A percentile compares a stretch with the other conserved stretches of the same genome.
Evolutionary conservation across 2,329 filamentous ascomycete species (phyloP).

Genomic region (Rhynchosporium agropyri): DNA sequence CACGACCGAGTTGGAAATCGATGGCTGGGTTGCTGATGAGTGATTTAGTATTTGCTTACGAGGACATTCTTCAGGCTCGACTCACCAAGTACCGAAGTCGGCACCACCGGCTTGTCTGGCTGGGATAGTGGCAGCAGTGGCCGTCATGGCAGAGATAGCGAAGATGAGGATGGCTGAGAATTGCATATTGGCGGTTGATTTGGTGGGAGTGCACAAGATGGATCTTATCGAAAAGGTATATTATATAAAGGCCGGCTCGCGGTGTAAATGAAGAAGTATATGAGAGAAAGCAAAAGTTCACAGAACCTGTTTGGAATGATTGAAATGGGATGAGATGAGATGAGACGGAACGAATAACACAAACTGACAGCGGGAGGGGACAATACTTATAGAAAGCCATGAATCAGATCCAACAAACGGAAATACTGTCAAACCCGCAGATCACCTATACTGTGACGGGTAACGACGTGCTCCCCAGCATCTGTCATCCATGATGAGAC

Average conservation of each 20-base stretch:
- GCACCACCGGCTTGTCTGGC: conserved; percentile 15
- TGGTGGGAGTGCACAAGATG: conserved; percentile 1
- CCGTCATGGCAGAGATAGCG: conserved; percentile 15
- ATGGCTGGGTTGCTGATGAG: conserved; percentile 47
- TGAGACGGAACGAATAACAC: conserved; percentile 5
- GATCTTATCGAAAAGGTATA: conserved; percentile 2
- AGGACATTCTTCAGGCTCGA: background rate
- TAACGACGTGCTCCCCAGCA: conserved; percentile 8
- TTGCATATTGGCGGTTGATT: conserved; percentile 12
- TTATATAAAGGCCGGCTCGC: conserved; percentile 24
- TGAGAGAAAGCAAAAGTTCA: conserved; percentile 30
- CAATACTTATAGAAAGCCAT: conserved; percentile 9
- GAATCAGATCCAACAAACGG: conserved; percentile 14
- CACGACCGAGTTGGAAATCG: conserved; percentile 58
- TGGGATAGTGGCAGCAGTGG: conserved; percentile 14
- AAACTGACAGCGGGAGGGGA: background rate
- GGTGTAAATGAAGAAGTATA: conserved; percentile 19
- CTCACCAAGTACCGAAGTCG: conserved; percentile 6
- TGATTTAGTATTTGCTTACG: background rate
- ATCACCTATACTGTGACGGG: conserved; percentile 9
- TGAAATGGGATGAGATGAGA: conserved; percentile 11
- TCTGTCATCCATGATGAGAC: conserved; percentile 5
- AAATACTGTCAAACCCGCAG: conserved; percentile 1
- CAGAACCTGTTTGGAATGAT: conserved; percentile 28
- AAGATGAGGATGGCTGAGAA: conserved; percentile 13